Evolutionary conservation across 2,329 filamentous ascomycete species (phyloP).

Genomic region (Aureobasidium pullulans): DNA sequence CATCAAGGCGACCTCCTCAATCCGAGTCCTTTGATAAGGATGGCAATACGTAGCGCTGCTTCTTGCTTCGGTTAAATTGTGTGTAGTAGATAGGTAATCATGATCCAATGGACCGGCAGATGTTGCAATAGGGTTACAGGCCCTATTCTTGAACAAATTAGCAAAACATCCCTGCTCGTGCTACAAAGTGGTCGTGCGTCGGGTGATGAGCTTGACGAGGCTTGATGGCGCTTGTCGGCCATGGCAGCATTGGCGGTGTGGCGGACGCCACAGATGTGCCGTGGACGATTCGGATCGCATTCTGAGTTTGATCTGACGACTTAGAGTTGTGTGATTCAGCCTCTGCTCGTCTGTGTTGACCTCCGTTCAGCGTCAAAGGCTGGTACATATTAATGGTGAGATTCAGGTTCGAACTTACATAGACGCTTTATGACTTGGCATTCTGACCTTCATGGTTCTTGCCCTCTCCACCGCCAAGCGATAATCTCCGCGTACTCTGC

Average conservation of each 20-base stretch:
- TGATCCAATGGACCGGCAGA: neutral
- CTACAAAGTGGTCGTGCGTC: neutral
- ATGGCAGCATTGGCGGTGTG: neutral
- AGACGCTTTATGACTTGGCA: neutral
- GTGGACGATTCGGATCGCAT: neutral
- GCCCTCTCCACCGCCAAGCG: constrained; percentile 1
- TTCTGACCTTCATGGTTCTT: neutral
- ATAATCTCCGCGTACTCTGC: neutral
- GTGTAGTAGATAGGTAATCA: neutral
- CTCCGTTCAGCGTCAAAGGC: neutral
- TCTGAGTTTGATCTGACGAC: neutral
- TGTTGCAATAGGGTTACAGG: neutral
- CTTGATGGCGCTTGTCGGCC: neutral
- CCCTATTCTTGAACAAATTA: neutral
- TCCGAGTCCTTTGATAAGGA: neutral
- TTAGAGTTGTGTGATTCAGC: neutral
- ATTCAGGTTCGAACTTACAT: neutral
- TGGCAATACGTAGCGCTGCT: neutral
- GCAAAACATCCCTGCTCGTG: neutral
- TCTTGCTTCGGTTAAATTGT: neutral
- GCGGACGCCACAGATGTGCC: neutral
- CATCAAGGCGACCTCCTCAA: constrained; percentile 6
- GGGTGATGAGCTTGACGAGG: constrained; percentile 1
- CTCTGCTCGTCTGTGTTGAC: neutral
- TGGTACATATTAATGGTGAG: neutral